Evolutionary conservation across 2,329 filamentous ascomycete genomes (phyloP), one percentile per base, ranked within the genome.

Genomic region (Xylaria sp.): DNA sequence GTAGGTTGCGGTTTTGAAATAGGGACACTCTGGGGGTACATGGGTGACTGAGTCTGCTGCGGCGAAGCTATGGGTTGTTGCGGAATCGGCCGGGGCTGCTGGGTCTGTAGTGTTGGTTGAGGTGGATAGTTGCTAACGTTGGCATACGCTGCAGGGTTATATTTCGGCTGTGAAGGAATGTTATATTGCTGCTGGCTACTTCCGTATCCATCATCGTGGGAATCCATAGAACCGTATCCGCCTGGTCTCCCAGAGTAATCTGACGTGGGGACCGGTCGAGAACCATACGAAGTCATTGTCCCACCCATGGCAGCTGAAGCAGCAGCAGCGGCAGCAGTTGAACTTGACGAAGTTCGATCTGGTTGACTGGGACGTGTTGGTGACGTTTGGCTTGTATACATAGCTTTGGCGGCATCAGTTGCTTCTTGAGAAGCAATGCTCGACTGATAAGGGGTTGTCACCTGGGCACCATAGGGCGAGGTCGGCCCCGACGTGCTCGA

Each of bases 101-200:
- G 82, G 39, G 79, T 79, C 31, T 78, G 76, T 57, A 81, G 77
- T 69, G 84, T 82, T 52, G 83, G 82, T 60, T 80, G 81, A 65
- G 72, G 75, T 54, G 79, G 81, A 73, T 86, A 89, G 62, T 80
- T 84, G 75, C 83, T 86, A 73, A 89, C 86, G 76, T 86, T 89
- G 68, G 90, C 91, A 78, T 94, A 96, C 71, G 91, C 91, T 28
- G 89, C 89, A 33, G 93, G 93, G 78, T 96, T 93, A 79, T 96
- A 96, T 74, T 89, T 89, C 49, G 89, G 84, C 73, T 91, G 89
- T 70, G 77, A 75, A 51, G 77, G 75, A 33, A 74, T 64, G 62
- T 73, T 75, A 61, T 79, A 78, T n/a, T 64, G 71, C 31, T 75
- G 75, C 51, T 74, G 74, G 36, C 68, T 67, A 7, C 71, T 68